Evolutionary conservation across 2,329 filamentous ascomycete species (phyloP).

Genomic region (Aspergillus neotritici): DNA sequence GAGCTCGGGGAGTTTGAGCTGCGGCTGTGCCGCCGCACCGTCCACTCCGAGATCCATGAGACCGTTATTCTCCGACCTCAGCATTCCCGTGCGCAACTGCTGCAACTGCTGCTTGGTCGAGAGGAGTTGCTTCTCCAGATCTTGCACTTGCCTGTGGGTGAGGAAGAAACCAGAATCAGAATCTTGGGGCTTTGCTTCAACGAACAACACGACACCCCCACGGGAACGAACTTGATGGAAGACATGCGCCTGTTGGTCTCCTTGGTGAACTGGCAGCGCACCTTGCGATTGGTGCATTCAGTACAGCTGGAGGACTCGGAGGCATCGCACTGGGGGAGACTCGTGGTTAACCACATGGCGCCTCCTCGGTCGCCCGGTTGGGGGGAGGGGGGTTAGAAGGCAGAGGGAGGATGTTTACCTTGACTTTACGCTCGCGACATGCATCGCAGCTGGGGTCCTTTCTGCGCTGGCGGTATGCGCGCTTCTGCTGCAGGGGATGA

Average conservation of each 20-base stretch:
- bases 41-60: slow-evolving; percentile 41
- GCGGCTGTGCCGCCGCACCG: slow-evolving; percentile 34
- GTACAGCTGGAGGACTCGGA: slow-evolving; percentile 95
- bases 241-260: slow-evolving; percentile 98
- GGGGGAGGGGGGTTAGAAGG: too few species aligned
- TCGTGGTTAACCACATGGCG: slow-evolving; percentile 1
- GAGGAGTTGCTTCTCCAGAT: slow-evolving; percentile 85
- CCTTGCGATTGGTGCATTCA: slow-evolving; percentile 91
- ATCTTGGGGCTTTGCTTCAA: slow-evolving; percentile 3
- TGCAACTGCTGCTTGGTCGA: slow-evolving; percentile 74
- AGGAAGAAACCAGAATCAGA: slow-evolving; percentile 8
- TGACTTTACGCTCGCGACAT: slow-evolving; percentile 75
- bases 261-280: slow-evolving; percentile 98
- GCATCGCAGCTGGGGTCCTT: slow-evolving; percentile 98
- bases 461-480: slow-evolving; percentile 87
- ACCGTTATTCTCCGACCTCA: slow-evolving; percentile 39
- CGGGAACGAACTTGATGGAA: slow-evolving; percentile 70
- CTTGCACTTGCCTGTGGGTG: slow-evolving; percentile 69
- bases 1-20: slow-evolving; percentile 58
- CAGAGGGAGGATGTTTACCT: slow-evolving; percentile 40
- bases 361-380: too few species aligned
- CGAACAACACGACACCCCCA: slow-evolving; percentile 1
- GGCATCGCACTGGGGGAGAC: slow-evolving; percentile 66
- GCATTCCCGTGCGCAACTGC: slow-evolving; percentile 62
- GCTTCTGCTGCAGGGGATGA: slow-evolving; percentile 68